Conservation (phyloP, 495 filamentous ascomycete genomes). For the Penicillium malachiteum region DNA sequence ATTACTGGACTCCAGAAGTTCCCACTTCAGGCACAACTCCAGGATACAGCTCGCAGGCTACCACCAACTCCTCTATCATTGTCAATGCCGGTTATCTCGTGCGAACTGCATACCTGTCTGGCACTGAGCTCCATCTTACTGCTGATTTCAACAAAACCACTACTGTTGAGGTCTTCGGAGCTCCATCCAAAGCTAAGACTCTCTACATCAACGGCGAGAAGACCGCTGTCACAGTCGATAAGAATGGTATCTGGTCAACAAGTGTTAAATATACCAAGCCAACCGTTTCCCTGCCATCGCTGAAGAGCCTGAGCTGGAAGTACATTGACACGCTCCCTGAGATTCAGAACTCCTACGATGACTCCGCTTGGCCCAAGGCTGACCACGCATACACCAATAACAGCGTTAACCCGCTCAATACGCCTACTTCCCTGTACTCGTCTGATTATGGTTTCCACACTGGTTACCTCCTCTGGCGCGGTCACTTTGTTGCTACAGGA, state of each 20-base stretch:
- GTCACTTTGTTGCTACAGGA: slow-evolving; percentile 67
- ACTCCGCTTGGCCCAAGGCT: slow-evolving; percentile 63
- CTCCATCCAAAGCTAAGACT: slow-evolving; percentile 45
- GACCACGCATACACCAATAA: slow-evolving; percentile 58
- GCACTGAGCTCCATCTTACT: slow-evolving; percentile 53
- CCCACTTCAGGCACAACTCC: slow-evolving; percentile 29
- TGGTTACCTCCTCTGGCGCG: slow-evolving; percentile 67
- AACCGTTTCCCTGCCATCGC: slow-evolving; percentile 49
- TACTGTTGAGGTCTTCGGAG: slow-evolving; percentile 63
- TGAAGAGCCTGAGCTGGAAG: slow-evolving; percentile 64
- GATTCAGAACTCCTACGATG: slow-evolving; percentile 60
- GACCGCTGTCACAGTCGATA: slow-evolving; percentile 37
- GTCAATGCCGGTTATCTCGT: slow-evolving; percentile 76
- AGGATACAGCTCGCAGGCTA: slow-evolving; percentile 39
- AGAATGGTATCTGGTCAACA: slow-evolving; percentile 53
- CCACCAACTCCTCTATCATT: slow-evolving; percentile 54
- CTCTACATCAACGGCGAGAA: slow-evolving; percentile 61
- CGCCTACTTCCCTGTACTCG: slow-evolving; percentile 63
- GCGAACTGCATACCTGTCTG: slow-evolving; percentile 55
- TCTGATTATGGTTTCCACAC: slow-evolving; percentile 76
- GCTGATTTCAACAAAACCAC: slow-evolving; percentile 74
- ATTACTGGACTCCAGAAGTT: slow-evolving; percentile 68
- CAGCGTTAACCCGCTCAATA: slow-evolving; percentile 51
- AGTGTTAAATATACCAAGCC: slow-evolving; percentile 55
- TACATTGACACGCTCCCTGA: slow-evolving; percentile 71